Conservation (phyloP, 306 rosid species). For the Inga leiocalycina region DNA sequence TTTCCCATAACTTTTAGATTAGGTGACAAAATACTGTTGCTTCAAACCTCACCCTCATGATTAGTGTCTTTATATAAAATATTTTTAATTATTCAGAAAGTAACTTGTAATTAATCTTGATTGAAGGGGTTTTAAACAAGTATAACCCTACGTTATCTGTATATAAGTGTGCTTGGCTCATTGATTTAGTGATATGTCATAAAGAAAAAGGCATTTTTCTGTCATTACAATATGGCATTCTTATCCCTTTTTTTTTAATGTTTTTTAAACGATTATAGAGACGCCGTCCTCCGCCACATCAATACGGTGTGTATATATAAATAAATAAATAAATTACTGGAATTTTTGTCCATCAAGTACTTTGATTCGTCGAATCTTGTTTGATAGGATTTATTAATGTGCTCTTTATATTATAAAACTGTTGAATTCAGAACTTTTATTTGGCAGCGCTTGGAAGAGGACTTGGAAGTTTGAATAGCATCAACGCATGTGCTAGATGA, state of each 20-base stretch:
- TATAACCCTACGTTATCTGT: too few relatives aligned
- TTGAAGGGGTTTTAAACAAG: neutral
- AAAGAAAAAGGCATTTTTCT: neutral
- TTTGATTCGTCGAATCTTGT: neutral
- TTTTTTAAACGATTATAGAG: neutral
- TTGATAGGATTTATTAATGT: neutral
- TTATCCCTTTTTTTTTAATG: too few relatives aligned
- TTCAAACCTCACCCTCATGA: too few relatives aligned
- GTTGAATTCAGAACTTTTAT: neutral
- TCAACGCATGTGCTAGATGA: neutral
- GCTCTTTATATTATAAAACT: neutral
- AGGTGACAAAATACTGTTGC: too few relatives aligned
- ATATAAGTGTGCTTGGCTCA: neutral
- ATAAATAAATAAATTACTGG: neutral
- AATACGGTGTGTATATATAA: neutral
- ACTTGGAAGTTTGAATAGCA: neutral
- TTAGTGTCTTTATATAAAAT: too few relatives aligned
- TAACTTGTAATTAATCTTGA: neutral
- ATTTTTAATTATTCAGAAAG: too few relatives aligned
- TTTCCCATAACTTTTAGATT: too few relatives aligned
- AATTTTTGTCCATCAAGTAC: neutral
- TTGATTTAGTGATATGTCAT: neutral
- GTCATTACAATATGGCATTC: too few relatives aligned
- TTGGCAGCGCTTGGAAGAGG: neutral
- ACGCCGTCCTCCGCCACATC: neutral